Percentiles rank a stretch among this genome's conserved stretches.
Evolutionary conservation across 352 stramenopile genomes (phyloP).

Genomic region (Pythium dissimile): DNA sequence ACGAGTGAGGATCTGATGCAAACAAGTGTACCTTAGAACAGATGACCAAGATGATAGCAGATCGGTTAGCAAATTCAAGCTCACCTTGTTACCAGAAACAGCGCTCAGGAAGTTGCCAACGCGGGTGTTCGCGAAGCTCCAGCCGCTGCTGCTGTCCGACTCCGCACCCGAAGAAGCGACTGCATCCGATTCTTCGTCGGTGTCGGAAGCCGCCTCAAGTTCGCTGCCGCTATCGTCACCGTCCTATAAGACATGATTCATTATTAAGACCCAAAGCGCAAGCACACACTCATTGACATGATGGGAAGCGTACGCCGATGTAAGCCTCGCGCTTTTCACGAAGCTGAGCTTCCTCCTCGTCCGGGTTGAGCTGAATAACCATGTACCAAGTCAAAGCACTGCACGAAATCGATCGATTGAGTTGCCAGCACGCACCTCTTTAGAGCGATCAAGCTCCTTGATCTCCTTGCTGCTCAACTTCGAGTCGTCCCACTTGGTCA

Average conservation of each 20-base stretch:
- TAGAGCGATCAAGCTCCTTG: conserved; percentile 64
- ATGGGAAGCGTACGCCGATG: conserved; percentile 58
- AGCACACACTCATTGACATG: background rate
- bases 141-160: conserved; percentile 58
- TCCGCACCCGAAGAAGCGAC: conserved; percentile 57
- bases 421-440: conserved; percentile 31
- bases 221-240: conserved; percentile 64
- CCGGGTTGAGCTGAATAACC: conserved; percentile 41
- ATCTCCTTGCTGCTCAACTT: conserved; percentile 87
- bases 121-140: conserved; percentile 81
- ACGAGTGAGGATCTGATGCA: conserved; percentile 76
- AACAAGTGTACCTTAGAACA: background rate
- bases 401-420: background rate
- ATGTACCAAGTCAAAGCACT: background rate
- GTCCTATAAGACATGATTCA: conserved; percentile 30
- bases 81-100: conserved; percentile 87
- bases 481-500: conserved; percentile 83
- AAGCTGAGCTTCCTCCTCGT: conserved; percentile 70
- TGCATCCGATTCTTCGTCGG: conserved; percentile 59
- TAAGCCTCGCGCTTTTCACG: conserved; percentile 73
- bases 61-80: background rate
- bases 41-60: background rate
- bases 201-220: conserved; percentile 60
- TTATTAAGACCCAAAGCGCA: background rate
- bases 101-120: conserved; percentile 79